Percentiles rank a stretch among this genome's conserved stretches.
These are phyloP conservation scores for Geranium incanum DNA, from an alignment of 441 rosid species.

Conservation along the genomic window DNA sequence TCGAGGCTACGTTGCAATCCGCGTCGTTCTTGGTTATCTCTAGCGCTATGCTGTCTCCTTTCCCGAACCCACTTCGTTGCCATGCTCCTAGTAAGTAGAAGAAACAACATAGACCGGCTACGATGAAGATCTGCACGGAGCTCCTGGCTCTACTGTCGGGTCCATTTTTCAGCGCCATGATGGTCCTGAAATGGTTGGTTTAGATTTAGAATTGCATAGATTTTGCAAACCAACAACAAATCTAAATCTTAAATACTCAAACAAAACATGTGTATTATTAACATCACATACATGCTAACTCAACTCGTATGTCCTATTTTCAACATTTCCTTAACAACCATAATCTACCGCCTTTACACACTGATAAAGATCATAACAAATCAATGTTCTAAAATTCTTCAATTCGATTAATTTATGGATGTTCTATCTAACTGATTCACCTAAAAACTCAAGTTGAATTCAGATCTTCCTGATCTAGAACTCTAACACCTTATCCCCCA, in stretches of 20 bases:
- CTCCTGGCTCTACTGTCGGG: slow-evolving; percentile 76
- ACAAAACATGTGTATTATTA: not conserved
- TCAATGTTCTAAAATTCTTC: no score
- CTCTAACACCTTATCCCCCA: no score
- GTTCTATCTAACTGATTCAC: no score
- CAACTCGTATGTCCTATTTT: no score
- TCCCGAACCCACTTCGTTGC: slow-evolving; percentile 96
- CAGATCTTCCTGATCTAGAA: no score
- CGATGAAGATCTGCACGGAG: slow-evolving; percentile 68
- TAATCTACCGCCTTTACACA: no score
- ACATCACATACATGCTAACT: not conserved
- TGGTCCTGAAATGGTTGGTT: slow-evolving; percentile 25
- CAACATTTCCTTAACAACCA: not conserved
- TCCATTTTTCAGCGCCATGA: slow-evolving; percentile 64
- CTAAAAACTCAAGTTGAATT: no score
- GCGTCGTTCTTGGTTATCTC: slow-evolving; percentile 69
- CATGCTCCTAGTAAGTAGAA: slow-evolving; percentile 92
- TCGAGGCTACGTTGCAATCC: slow-evolving; percentile 69
- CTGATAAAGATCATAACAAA: no score
- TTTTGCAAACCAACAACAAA: not conserved
- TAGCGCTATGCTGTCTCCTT: slow-evolving; percentile 90
- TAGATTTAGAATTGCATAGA: no score
- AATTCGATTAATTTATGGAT: no score
- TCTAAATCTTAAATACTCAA: not conserved
- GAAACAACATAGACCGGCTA: slow-evolving; percentile 76